These are phyloP conservation scores for Coemansia sp. DNA, from an alignment of 192 early-diverging fungal species.

Conservation along the genomic window DNA sequence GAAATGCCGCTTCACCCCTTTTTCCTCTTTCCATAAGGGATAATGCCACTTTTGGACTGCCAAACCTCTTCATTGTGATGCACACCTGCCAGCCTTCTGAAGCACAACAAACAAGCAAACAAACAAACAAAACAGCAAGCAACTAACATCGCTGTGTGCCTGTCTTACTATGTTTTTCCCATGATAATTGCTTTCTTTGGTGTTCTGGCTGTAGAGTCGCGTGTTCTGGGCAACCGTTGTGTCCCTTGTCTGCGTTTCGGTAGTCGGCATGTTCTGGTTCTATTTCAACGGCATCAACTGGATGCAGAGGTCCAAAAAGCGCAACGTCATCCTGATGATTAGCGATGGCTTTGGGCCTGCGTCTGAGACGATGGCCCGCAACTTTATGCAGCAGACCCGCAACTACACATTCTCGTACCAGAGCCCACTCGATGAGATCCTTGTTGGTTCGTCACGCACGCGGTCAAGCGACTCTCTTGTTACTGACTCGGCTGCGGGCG, in stretches of 20 bases:
- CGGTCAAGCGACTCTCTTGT: conserved; percentile 77
- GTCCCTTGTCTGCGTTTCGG: conserved; percentile 38
- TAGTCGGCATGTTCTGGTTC: conserved; percentile 50
- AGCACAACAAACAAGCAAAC: neutral
- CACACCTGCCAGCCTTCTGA: neutral
- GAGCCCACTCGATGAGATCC: conserved; percentile 68
- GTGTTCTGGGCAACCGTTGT: conserved; percentile 51
- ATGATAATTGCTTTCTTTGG: neutral
- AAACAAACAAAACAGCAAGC: too few relatives aligned
- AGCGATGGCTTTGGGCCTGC: conserved; percentile 96
- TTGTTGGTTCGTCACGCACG: conserved; percentile 90
- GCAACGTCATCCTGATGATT: conserved; percentile 92
- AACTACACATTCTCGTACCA: conserved; percentile 56
- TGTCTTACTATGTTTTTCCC: neutral
- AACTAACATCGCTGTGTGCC: conserved; percentile 3
- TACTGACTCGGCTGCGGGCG: conserved; percentile 96
- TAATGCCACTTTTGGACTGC: neutral
- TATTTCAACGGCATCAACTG: conserved; percentile 52
- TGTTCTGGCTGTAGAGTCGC: conserved; percentile 27
- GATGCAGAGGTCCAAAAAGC: conserved; percentile 57
- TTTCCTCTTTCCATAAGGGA: neutral
- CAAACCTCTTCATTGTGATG: neutral
- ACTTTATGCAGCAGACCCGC: conserved; percentile 72
- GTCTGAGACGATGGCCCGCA: conserved; percentile 84
- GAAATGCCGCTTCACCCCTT: neutral